Percentiles rank a stretch among this genome's conserved stretches.
Conservation (phyloP, 179 eudicot genomes). For the Silene noctiflora region DNA sequence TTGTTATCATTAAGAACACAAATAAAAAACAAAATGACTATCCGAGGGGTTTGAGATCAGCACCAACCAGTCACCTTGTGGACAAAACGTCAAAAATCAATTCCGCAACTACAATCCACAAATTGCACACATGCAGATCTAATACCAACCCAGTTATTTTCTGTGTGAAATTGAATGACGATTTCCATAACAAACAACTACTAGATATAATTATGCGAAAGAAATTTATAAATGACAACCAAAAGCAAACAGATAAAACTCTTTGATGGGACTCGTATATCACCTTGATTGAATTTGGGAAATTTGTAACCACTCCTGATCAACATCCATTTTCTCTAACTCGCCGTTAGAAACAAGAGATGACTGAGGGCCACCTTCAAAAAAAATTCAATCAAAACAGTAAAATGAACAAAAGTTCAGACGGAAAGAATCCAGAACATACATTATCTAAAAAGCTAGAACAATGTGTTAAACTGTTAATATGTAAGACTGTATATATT, state of each 20-base stretch:
- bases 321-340: constrained; percentile 31
- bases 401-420: not conserved
- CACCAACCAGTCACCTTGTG: not conserved
- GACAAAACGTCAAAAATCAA: not conserved
- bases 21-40: not conserved
- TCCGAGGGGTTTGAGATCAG: not conserved
- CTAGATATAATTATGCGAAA: not conserved
- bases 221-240: not conserved
- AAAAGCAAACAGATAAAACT: not conserved
- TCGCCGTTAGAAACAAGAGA: constrained; percentile 32
- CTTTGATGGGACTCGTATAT: not conserved
- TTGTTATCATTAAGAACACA: not conserved
- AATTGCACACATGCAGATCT: not conserved
- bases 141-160: not conserved
- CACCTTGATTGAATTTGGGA: constrained; percentile 79
- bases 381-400: not conserved
- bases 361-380: constrained; percentile 42
- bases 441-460: not conserved
- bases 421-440: not conserved
- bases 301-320: constrained; percentile 61
- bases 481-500: not conserved
- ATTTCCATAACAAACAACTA: not conserved
- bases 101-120: not conserved
- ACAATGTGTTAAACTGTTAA: not conserved
- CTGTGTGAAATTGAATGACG: not conserved